Percentiles rank a stretch among this genome's conserved stretches.
phyloP scores from a whole-genome alignment of 768 basidiomycete genomes.

The Boletus reticulatus region DNA sequence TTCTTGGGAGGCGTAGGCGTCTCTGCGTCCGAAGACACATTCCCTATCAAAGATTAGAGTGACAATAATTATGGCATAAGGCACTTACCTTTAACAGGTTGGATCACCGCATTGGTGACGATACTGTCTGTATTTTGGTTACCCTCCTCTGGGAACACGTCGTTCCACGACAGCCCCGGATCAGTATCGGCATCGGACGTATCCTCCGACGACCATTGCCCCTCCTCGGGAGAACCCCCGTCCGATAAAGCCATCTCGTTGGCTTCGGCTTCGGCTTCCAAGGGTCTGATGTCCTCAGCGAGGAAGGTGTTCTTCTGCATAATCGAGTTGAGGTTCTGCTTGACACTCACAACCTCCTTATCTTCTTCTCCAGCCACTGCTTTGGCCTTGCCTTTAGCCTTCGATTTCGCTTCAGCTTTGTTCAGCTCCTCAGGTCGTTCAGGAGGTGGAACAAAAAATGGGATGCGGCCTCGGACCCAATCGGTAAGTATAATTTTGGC shows the following conservation, averaged over 20 bases:
- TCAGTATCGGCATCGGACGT: slow-evolving; percentile 33
- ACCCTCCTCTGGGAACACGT: slow-evolving; percentile 69
- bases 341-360: slow-evolving; percentile 57
- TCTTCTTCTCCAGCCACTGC: slow-evolving; percentile 28
- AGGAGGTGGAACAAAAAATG: slow-evolving; percentile 93
- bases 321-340: slow-evolving; percentile 83
- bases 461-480: slow-evolving; percentile 97
- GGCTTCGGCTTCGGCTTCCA: slow-evolving; percentile 50
- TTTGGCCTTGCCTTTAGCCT: slow-evolving; percentile 52
- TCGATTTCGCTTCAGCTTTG: slow-evolving; percentile 48
- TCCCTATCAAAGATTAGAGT: slow-evolving; percentile 25
- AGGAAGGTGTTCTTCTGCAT: slow-evolving; percentile 88
- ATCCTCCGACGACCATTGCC: slow-evolving; percentile 36
- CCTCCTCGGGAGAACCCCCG: slow-evolving; percentile 41
- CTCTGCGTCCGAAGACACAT: slow-evolving; percentile 34
- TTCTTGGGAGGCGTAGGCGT: slow-evolving; percentile 42
- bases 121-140: slow-evolving; percentile 21
- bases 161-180: slow-evolving; percentile 76
- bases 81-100: slow-evolving; percentile 18
- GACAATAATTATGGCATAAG: slow-evolving; percentile 3
- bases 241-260: slow-evolving; percentile 31
- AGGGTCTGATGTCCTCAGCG: slow-evolving; percentile 72
- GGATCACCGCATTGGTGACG: slow-evolving; percentile 4
- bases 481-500: slow-evolving; percentile 95
- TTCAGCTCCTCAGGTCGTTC: slow-evolving; percentile 74